phyloP scores from a whole-genome alignment of 345 rosid genomes.

The Eucalyptus tenuipes region DNA sequence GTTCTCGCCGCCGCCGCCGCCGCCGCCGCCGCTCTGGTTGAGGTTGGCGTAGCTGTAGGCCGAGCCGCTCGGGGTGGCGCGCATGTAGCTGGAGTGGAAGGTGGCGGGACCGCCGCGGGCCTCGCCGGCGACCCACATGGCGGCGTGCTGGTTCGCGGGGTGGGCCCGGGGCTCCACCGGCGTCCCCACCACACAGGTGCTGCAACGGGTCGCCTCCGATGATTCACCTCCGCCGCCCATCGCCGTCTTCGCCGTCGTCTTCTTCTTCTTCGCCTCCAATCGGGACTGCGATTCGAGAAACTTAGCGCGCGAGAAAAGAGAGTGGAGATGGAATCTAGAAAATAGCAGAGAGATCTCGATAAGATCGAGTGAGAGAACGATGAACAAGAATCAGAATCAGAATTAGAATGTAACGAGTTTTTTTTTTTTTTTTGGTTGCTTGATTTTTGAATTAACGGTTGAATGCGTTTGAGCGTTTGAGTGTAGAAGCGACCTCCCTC shows the following conservation, averaged over 20 bases:
- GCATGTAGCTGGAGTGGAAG: neutral
- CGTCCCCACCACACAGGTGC: neutral
- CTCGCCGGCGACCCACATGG: neutral
- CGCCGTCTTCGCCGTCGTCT: constrained; percentile 1
- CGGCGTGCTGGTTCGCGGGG: neutral
- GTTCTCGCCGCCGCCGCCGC: neutral
- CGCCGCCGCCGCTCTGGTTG: neutral
- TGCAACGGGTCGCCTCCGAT: neutral
- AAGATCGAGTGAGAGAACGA: too few species aligned
- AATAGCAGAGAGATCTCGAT: too few species aligned
- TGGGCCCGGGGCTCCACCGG: neutral
- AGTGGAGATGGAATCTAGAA: too few species aligned
- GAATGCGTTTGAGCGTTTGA: too few species aligned
- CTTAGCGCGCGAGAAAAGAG: neutral
- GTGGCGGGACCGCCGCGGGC: neutral
- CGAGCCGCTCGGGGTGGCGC: neutral
- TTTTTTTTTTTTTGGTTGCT: too few species aligned
- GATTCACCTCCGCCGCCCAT: neutral
- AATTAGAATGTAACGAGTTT: too few species aligned
- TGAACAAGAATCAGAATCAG: too few species aligned
- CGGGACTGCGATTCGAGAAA: neutral
- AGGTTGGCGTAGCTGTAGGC: neutral
- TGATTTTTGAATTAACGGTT: too few species aligned
- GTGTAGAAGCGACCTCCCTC: neutral
- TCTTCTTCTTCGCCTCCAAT: neutral